Evolutionary conservation across 305 asterid genomes (phyloP), one percentile per base, ranked within the genome.

Genomic region (Solanum hybrid): DNA sequence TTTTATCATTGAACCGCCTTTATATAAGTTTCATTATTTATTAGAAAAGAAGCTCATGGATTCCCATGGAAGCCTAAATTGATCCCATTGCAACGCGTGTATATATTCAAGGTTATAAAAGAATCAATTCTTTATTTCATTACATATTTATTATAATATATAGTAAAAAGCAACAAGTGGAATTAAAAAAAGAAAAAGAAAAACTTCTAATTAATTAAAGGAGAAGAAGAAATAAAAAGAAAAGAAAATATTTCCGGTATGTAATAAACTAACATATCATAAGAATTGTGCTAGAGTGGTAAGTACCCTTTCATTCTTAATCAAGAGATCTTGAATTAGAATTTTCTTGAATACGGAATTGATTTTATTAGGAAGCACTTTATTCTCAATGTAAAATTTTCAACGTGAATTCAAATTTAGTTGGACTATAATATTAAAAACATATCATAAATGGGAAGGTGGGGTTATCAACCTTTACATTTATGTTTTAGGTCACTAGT

Each of bases 101-200:
- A 38, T 38, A 10, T 38, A 15, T 83, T 83, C 29, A 27, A 37
- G 38, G 22, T 45, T 45, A 45, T 20, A 57, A 27, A 27, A 45
- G 72, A 41, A 82, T 45, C 88, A 83, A 83, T 83, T 83, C 75
- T 45, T 83, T 51, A 83, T 45, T 83, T 29, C 11, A 3, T 31
- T 45, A 29, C 88, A 17, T 45, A 83, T 41, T 45, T 82, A 83
- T 83, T 51, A 45, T 68, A 20, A 3, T 83, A 82, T 17, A 17
- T 57, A 17, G n/a, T 57, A 17, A 57, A 57, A 83, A 83, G 87
- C 27, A 82, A 32, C 87, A 83, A 83, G 87, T 41, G 87, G 38
- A 41, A 83, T 27, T 83, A 26, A 14, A 82, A 81, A 81, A 8
- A 4, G 13, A 13, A 6, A 80, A 24, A 7, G 4, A 13, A 14